A percentile compares a stretch with the other conserved stretches of the same genome.
Evolutionary conservation across 2,329 filamentous ascomycete genomes (phyloP).

Genomic region (Sporothrix humicola): DNA sequence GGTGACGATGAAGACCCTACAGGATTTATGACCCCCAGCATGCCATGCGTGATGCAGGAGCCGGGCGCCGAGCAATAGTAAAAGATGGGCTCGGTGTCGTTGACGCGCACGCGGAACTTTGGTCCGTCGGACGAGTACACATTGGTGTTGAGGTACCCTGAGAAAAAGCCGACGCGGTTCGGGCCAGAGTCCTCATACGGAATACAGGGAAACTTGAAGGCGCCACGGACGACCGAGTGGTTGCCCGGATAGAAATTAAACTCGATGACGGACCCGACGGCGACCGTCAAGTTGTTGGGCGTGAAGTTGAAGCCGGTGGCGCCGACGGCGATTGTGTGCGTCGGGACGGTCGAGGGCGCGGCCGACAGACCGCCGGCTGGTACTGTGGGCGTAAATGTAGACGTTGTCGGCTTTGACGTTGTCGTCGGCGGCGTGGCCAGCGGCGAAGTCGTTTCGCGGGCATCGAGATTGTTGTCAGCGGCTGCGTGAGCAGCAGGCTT

Average conservation of each 20-base stretch:
- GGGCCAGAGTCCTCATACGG: conserved; percentile 61
- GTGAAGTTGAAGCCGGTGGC: conserved; percentile 45
- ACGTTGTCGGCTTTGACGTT: not conserved
- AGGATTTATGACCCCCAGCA: conserved; percentile 82
- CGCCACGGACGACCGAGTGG: conserved; percentile 68
- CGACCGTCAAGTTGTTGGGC: conserved; percentile 46
- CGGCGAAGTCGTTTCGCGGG: not conserved
- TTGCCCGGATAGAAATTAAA: conserved; percentile 68
- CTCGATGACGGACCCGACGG: conserved; percentile 58
- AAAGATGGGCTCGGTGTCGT: conserved; percentile 68
- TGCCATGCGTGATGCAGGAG: conserved; percentile 68
- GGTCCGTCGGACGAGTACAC: conserved; percentile 54
- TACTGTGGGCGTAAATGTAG: not conserved
- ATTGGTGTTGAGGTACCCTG: conserved; percentile 54
- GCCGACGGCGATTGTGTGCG: conserved; percentile 30
- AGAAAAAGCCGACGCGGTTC: conserved; percentile 60
- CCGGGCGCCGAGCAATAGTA: conserved; percentile 72
- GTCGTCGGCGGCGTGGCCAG: not conserved
- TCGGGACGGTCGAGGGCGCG: conserved; percentile 14
- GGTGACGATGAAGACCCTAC: no score
- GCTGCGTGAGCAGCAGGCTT: not conserved
- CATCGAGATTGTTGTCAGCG: not conserved
- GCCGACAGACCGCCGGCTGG: not conserved
- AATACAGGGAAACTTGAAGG: conserved; percentile 65
- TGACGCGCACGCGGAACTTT: conserved; percentile 54